Conservation (phyloP, 345 rosid species). For the Carallia brachiata region DNA sequence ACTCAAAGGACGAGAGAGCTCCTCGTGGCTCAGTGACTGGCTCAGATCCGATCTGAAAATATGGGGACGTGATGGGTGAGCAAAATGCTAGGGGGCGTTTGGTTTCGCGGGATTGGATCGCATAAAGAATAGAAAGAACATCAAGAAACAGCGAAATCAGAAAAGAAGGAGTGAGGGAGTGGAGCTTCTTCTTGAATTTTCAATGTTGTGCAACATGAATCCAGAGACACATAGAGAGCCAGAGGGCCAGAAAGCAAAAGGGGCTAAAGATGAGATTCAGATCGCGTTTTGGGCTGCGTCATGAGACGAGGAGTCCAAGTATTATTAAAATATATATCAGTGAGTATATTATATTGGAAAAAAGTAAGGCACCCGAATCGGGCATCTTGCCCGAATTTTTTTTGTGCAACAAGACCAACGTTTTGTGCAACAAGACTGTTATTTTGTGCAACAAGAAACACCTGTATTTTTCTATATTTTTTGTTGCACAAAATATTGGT, state of each 20-base stretch:
- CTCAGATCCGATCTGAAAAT: slow-evolving; percentile 35
- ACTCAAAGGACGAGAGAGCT: slow-evolving; percentile 23
- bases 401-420: no score
- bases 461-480: no score
- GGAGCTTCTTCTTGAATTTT: neutral
- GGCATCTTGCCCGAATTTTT: no score
- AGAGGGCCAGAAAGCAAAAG: neutral
- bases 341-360: neutral
- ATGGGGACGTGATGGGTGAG: neutral
- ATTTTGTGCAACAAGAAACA: no score
- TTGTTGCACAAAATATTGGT: no score
- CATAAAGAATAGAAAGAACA: neutral
- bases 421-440: no score
- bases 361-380: no score
- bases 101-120: slow-evolving; percentile 6
- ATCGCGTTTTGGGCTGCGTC: slow-evolving; percentile 29
- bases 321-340: no score
- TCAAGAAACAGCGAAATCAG: no score
- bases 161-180: neutral
- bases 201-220: neutral
- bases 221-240: neutral
- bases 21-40: slow-evolving; percentile 22
- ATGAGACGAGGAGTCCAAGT: slow-evolving; percentile 18
- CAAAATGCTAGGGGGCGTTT: slow-evolving; percentile 6
- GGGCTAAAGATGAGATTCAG: slow-evolving; percentile 34